Evolutionary conservation across 345 rosid genomes (phyloP).

Genomic region (Eucalyptus pauciflora): DNA sequence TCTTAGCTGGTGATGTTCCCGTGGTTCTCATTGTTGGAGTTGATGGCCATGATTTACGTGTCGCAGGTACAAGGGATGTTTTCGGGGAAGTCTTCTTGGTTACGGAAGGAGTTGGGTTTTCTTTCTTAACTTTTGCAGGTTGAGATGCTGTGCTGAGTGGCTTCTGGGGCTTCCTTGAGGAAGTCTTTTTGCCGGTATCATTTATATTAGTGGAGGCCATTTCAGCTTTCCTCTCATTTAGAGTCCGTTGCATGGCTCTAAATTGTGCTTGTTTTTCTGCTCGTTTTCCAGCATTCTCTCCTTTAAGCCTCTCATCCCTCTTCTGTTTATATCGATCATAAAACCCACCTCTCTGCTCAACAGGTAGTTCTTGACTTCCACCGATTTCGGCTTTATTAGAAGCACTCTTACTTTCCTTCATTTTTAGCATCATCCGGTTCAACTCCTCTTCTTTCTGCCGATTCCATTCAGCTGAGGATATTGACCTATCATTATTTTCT

Average conservation of each 20-base stretch:
- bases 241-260: constrained; percentile 35
- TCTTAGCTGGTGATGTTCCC: constrained; percentile 27
- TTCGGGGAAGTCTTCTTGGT: constrained; percentile 23
- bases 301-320: constrained; percentile 50
- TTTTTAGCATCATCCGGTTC: constrained; percentile 36
- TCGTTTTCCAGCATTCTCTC: constrained; percentile 32
- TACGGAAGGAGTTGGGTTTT: constrained; percentile 18
- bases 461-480: constrained; percentile 33
- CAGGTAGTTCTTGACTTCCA: constrained; percentile 6
- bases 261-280: constrained; percentile 41
- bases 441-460: constrained; percentile 45
- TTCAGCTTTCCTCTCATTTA: constrained; percentile 39
- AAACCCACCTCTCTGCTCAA: constrained; percentile 43
- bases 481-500: constrained; percentile 13
- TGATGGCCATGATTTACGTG: constrained; percentile 56
- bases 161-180: constrained; percentile 17
- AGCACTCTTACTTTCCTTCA: constrained; percentile 21
- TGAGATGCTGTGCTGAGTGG: constrained; percentile 12
- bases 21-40: constrained; percentile 26
- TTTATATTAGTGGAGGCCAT: constrained; percentile 19
- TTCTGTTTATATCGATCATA: constrained; percentile 46
- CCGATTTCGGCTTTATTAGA: constrained; percentile 5
- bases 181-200: constrained; percentile 16
- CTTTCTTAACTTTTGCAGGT: constrained; percentile 23
- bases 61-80: constrained; percentile 21